A percentile compares a stretch with the other conserved stretches of the same genome.
These are phyloP conservation scores for Spizellomyces punctatus DNA, from an alignment of 192 early-diverging fungal genomes.

Conservation along the genomic window DNA sequence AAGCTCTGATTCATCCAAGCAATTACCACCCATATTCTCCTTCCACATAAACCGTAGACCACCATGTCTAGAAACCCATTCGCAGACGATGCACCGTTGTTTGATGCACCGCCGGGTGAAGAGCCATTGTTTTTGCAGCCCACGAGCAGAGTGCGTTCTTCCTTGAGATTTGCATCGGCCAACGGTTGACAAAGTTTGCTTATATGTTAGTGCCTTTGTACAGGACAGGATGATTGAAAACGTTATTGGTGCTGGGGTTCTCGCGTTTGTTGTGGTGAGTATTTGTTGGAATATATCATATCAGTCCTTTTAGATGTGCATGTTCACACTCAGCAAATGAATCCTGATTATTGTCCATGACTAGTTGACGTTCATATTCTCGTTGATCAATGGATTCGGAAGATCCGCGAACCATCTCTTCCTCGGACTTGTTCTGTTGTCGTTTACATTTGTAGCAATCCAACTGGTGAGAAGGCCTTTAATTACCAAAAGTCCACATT, in stretches of 20 bases:
- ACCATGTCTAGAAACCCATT: conserved; percentile 26
- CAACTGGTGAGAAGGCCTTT: conserved; percentile 16
- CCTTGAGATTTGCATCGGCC: background rate
- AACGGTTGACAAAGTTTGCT: background rate
- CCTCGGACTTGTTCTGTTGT: conserved; percentile 3
- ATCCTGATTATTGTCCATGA: background rate
- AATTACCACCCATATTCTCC: too few species aligned
- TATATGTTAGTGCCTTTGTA: background rate
- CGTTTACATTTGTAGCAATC: conserved; percentile 13
- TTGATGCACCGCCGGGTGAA: conserved; percentile 18
- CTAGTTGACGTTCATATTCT: conserved; percentile 24
- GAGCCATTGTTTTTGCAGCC: conserved; percentile 28
- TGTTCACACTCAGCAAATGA: too few species aligned
- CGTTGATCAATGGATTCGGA: conserved; percentile 15
- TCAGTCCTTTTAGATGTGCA: too few species aligned
- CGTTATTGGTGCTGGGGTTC: background rate
- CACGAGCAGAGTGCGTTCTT: conserved; percentile 2
- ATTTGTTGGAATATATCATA: background rate
- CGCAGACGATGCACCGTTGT: conserved; percentile 25
- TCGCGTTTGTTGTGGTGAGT: conserved; percentile 19
- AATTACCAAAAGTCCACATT: background rate
- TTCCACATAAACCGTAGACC: too few species aligned
- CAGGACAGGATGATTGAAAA: conserved; percentile 33
- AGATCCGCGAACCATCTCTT: conserved; percentile 17
- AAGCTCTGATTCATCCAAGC: too few species aligned